These are phyloP conservation scores for Rhodotorula paludigena DNA, from an alignment of 768 basidiomycete genomes.

Conservation along the genomic window DNA sequence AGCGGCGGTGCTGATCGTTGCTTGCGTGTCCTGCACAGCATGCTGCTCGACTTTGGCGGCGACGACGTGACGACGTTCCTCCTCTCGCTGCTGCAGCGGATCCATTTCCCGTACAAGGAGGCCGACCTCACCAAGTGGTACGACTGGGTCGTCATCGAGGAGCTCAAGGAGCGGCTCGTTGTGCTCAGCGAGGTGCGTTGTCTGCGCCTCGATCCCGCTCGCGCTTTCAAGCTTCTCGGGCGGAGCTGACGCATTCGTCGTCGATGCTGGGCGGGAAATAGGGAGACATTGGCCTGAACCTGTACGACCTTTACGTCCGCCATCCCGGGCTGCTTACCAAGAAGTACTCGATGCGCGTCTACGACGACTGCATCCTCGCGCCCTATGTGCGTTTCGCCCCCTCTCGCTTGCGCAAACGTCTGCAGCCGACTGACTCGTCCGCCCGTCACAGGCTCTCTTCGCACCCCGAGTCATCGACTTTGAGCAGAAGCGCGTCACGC, in stretches of 20 bases:
- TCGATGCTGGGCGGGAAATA: constrained; percentile 48
- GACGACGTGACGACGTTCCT: constrained; percentile 87
- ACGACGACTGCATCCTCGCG: constrained; percentile 90
- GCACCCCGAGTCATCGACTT: constrained; percentile 91
- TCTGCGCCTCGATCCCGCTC: background rate
- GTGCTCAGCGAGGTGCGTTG: constrained; percentile 75
- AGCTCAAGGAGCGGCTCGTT: constrained; percentile 76
- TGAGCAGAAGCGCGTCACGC: constrained; percentile 59
- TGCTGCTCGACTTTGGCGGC: constrained; percentile 80
- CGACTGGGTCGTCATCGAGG: constrained; percentile 88
- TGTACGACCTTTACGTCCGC: constrained; percentile 85
- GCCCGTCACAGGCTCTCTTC: constrained; percentile 66
- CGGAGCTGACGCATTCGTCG: background rate
- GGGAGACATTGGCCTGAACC: constrained; percentile 82
- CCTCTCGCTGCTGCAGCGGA: constrained; percentile 57
- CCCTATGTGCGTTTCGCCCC: constrained; percentile 65
- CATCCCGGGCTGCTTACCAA: constrained; percentile 67
- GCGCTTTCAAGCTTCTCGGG: too few relatives aligned
- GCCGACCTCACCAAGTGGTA: constrained; percentile 68
- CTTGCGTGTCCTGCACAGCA: constrained; percentile 51
- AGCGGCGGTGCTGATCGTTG: background rate
- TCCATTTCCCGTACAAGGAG: constrained; percentile 82
- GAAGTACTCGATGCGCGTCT: constrained; percentile 83
- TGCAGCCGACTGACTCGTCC: background rate
- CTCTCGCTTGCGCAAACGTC: background rate